Conservation (phyloP, 192 early-diverging fungal genomes). For the Chytriomyces confervae region DNA sequence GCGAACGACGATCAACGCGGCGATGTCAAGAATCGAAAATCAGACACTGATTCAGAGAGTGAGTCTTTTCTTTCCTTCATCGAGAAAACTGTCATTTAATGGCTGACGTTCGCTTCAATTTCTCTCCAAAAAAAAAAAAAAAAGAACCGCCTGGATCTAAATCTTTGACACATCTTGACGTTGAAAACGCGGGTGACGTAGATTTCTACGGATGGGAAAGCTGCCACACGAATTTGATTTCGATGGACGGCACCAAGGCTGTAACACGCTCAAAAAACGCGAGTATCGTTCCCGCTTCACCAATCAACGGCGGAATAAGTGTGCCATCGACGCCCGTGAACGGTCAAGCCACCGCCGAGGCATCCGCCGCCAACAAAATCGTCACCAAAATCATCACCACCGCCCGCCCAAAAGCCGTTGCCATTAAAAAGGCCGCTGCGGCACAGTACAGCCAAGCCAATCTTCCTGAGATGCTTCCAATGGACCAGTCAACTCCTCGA, state of each 20-base stretch:
- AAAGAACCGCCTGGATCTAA: conserved; percentile 12
- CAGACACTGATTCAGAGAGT: no score
- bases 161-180: conserved; percentile 2
- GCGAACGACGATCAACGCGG: conserved; percentile 7
- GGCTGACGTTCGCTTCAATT: not conserved
- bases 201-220: conserved; percentile 30
- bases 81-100: no score
- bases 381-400: conserved; percentile 23
- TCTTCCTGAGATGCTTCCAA: conserved; percentile 17
- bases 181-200: not conserved
- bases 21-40: not conserved
- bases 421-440: conserved; percentile 17
- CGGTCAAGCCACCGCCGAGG: not conserved
- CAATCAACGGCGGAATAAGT: not conserved
- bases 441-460: conserved; percentile 10
- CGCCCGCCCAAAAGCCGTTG: conserved; percentile 19
- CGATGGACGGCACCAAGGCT: conserved; percentile 28
- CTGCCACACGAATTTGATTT: conserved; percentile 33
- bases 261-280: not conserved
- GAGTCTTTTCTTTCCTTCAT: no score
- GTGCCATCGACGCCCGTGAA: not conserved
- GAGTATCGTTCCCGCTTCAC: not conserved
- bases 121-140: no score
- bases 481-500: conserved; percentile 13
- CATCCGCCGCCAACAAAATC: not conserved